phyloP scores from a whole-genome alignment of 495 filamentous ascomycete species.

The Tricharina praecox region DNA sequence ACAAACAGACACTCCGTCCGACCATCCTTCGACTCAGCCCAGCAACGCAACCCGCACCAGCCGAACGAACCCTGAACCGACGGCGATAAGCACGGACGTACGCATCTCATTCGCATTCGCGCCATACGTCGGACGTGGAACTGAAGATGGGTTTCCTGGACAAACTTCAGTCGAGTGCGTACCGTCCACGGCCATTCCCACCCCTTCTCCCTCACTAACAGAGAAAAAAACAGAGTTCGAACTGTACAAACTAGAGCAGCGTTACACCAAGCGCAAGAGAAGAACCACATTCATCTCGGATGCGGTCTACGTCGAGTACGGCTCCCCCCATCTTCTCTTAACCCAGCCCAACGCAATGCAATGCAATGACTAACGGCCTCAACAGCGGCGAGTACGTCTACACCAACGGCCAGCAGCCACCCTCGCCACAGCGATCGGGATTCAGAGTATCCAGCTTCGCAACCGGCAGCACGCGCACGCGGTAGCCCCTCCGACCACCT shows the following conservation, averaged over 20 bases:
- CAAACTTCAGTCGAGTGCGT: constrained; percentile 41
- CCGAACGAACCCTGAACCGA: no score
- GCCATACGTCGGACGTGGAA: neutral
- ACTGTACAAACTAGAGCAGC: constrained; percentile 81
- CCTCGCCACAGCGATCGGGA: constrained; percentile 19
- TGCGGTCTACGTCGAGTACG: constrained; percentile 81
- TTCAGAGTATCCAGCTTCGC: constrained; percentile 18
- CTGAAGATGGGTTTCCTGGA: constrained; percentile 37
- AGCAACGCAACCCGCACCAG: neutral
- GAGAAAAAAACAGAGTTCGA: constrained; percentile 34
- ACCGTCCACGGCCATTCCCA: neutral
- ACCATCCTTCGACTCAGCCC: neutral
- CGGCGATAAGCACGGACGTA: neutral
- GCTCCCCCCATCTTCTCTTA: no score
- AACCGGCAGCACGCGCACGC: constrained; percentile 10
- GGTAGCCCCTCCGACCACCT: no score
- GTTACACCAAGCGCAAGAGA: constrained; percentile 72
- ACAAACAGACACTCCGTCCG: neutral
- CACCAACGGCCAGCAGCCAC: constrained; percentile 17
- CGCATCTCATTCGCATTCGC: neutral
- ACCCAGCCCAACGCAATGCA: no score
- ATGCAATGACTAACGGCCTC: no score
- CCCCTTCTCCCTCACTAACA: neutral
- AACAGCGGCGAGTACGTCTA: constrained; percentile 25
- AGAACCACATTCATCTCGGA: constrained; percentile 73